phyloP scores from a whole-genome alignment of 179 eudicot species.

The Spinacia oleracea region DNA sequence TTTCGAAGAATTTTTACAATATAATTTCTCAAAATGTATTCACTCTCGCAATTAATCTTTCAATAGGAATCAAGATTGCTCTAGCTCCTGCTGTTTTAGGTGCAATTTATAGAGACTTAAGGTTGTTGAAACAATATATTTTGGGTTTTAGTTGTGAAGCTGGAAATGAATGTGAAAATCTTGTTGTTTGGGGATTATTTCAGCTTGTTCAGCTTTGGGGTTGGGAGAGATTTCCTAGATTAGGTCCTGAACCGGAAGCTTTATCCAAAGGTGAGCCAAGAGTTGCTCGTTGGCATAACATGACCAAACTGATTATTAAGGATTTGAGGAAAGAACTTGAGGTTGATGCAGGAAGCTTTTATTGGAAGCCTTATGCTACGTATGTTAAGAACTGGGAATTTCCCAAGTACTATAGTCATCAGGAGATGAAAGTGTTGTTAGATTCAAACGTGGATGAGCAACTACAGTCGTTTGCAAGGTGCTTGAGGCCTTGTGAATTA shows the following conservation, averaged over 20 bases:
- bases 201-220: constrained; percentile 43
- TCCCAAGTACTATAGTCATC: background rate
- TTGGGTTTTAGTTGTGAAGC: background rate
- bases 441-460: background rate
- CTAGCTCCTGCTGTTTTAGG: constrained; percentile 38
- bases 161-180: background rate
- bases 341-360: background rate
- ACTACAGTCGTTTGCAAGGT: background rate
- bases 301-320: background rate
- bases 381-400: background rate
- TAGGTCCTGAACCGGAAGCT: constrained; percentile 23
- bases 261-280: background rate
- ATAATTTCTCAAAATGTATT: constrained; percentile 16
- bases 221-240: constrained; percentile 45
- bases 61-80: constrained; percentile 40
- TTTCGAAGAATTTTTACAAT: background rate
- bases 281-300: background rate
- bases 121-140: constrained; percentile 33
- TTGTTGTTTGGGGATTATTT: constrained; percentile 30
- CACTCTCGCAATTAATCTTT: constrained; percentile 39
- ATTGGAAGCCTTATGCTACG: constrained; percentile 1
- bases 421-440: background rate
- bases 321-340: background rate
- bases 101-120: constrained; percentile 38
- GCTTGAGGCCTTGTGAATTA: background rate